phyloP scores from a whole-genome alignment of 148 eudicot species.

The Nepenthes gracilis region DNA sequence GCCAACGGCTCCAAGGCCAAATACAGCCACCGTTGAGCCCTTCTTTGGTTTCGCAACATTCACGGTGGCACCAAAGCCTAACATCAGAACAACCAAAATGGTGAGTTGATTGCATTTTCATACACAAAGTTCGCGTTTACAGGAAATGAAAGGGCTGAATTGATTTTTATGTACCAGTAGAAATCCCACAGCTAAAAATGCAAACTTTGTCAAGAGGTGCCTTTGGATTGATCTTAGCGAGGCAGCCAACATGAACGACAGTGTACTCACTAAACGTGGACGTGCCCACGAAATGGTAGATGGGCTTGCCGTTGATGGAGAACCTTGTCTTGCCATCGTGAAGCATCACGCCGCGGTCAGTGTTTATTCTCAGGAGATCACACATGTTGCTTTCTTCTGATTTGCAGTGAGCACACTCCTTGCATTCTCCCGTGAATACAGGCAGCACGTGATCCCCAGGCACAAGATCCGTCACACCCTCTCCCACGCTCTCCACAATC shows the following conservation, averaged over 20 bases:
- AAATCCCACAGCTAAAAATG: slow-evolving; percentile 60
- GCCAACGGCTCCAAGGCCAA: slow-evolving; percentile 77
- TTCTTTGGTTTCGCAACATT: slow-evolving; percentile 73
- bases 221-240: slow-evolving; percentile 61
- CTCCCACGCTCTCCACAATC: slow-evolving; percentile 73
- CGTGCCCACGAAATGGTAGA: slow-evolving; percentile 57
- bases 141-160: background rate
- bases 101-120: background rate
- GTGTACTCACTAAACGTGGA: slow-evolving; percentile 74
- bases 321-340: slow-evolving; percentile 43
- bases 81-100: background rate
- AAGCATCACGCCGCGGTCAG: slow-evolving; percentile 60
- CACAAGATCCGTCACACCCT: slow-evolving; percentile 56
- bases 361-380: slow-evolving; percentile 59
- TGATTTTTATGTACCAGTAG: slow-evolving; percentile 36
- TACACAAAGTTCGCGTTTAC: background rate
- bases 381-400: slow-evolving; percentile 74
- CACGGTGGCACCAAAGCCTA: slow-evolving; percentile 66
- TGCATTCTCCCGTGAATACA: slow-evolving; percentile 62
- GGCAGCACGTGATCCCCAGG: slow-evolving; percentile 73
- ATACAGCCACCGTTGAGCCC: slow-evolving; percentile 66
- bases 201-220: slow-evolving; percentile 84
- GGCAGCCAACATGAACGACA: slow-evolving; percentile 44
- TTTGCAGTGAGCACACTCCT: slow-evolving; percentile 57
- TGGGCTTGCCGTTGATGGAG: slow-evolving; percentile 47